Evolutionary conservation across 2,329 filamentous ascomycete species (phyloP).

Genomic region (Mollisia scopiformis): DNA sequence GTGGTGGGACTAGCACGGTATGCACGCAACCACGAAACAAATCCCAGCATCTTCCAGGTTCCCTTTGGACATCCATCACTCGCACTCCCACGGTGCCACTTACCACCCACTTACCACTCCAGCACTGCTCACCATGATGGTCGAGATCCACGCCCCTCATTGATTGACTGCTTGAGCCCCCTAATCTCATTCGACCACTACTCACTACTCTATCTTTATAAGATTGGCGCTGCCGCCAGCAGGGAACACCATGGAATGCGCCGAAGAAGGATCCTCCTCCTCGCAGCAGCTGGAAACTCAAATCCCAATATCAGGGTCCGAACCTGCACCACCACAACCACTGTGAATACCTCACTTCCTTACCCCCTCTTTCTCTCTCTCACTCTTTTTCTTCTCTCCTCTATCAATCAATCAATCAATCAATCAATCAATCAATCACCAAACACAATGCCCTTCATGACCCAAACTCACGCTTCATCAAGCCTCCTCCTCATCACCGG

Average conservation of each 20-base stretch:
- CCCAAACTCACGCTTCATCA: not conserved
- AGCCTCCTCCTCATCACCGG: slow-evolving; percentile 23
- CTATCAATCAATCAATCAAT: not conserved
- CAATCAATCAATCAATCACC: not conserved
- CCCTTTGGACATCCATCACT: too few relatives aligned
- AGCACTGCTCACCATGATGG: too few relatives aligned
- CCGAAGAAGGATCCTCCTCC: not conserved
- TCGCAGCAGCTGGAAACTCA: not conserved
- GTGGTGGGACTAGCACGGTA: too few relatives aligned
- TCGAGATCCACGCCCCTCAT: not conserved
- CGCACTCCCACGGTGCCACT: too few relatives aligned
- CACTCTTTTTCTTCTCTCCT: not conserved
- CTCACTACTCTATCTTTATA: not conserved
- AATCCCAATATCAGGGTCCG: not conserved
- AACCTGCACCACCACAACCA: not conserved
- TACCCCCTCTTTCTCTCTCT: not conserved
- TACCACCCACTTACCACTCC: too few relatives aligned
- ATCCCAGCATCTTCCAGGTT: too few relatives aligned
- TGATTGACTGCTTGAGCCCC: not conserved
- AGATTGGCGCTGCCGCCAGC: not conserved
- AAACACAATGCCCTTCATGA: not conserved
- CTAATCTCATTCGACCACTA: not conserved
- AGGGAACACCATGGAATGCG: not conserved
- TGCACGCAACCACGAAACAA: too few relatives aligned
- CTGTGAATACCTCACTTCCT: not conserved